phyloP scores from a whole-genome alignment of 2,329 filamentous ascomycete species.

The Keithomyces neogunnii region DNA sequence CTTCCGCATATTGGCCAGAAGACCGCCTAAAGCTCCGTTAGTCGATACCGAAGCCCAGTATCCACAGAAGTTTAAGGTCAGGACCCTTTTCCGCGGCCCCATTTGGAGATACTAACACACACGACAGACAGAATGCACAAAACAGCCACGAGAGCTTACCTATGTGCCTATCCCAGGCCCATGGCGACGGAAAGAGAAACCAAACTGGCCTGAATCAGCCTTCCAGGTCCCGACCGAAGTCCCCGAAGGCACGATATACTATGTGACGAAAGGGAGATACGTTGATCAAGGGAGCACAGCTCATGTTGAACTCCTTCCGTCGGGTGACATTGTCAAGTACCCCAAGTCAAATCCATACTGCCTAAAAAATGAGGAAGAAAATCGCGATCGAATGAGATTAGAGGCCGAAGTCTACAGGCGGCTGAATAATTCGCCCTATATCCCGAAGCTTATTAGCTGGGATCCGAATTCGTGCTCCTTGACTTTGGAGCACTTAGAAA shows the following conservation, averaged over 20 bases:
- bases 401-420: conserved; percentile 1
- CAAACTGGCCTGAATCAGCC: not conserved
- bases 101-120: no score
- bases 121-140: no score
- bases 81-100: no score
- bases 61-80: no score
- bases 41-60: no score
- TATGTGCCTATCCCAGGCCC: not conserved
- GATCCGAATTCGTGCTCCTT: not conserved
- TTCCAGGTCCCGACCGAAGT: not conserved
- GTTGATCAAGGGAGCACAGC: conserved; percentile 11
- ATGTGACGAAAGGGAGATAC: conserved; percentile 11
- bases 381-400: not conserved
- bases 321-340: conserved; percentile 13
- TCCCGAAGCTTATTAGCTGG: conserved; percentile 2
- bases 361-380: conserved; percentile 9
- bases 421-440: conserved; percentile 6
- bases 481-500: not conserved
- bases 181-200: not conserved
- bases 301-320: conserved; percentile 11
- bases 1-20: no score
- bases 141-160: no score
- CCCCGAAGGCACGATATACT: conserved; percentile 8
- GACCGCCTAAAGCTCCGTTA: no score
- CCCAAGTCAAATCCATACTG: conserved; percentile 13